These are phyloP conservation scores for Rutstroemia sp. DNA, from an alignment of 2,329 filamentous ascomycete genomes.

Conservation along the genomic window DNA sequence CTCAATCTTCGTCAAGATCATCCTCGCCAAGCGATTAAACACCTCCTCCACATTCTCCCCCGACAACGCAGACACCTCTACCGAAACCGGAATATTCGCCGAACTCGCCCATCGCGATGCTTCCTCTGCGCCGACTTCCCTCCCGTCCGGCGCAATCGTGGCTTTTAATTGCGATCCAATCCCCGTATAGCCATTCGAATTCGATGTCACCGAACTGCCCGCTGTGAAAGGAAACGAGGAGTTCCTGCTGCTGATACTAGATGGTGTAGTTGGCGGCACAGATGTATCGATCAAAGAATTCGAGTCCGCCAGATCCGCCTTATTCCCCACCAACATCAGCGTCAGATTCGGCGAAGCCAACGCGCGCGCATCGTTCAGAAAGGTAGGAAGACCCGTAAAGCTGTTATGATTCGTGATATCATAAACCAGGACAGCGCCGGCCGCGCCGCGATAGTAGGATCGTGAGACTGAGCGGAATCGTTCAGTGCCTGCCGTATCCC, in stretches of 20 bases:
- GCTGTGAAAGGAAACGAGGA: slow-evolving; percentile 19
- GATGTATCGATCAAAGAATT: slow-evolving; percentile 30
- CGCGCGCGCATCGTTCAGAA: slow-evolving; percentile 86
- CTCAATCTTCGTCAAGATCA: slow-evolving; percentile 97
- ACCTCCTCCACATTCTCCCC: slow-evolving; percentile 91
- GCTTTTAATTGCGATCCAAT: slow-evolving; percentile 60
- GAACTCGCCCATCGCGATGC: slow-evolving; percentile 78
- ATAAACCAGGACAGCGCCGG: slow-evolving; percentile 89
- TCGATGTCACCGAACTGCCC: slow-evolving; percentile 22
- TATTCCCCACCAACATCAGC: slow-evolving; percentile 83
- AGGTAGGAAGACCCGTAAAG: slow-evolving; percentile 74
- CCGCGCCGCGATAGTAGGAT: slow-evolving; percentile 93
- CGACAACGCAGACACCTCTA: slow-evolving; percentile 81
- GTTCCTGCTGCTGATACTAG: slow-evolving; percentile 32
- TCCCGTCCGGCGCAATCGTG: slow-evolving; percentile 66
- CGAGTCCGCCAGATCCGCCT: slow-evolving; percentile 65
- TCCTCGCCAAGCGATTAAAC: slow-evolving; percentile 77
- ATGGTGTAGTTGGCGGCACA: slow-evolving; percentile 44
- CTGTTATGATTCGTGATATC: slow-evolving; percentile 75
- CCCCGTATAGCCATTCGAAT: slow-evolving; percentile 25
- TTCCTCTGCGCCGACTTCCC: slow-evolving; percentile 69
- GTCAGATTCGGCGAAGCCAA: slow-evolving; percentile 84
- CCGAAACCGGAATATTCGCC: slow-evolving; percentile 72
- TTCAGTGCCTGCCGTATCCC: slow-evolving; percentile 97
- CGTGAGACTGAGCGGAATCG: slow-evolving; percentile 90